These are phyloP conservation scores for Puccinia coronata DNA, from an alignment of 1,284 basidiomycete genomes.

Conservation along the genomic window DNA sequence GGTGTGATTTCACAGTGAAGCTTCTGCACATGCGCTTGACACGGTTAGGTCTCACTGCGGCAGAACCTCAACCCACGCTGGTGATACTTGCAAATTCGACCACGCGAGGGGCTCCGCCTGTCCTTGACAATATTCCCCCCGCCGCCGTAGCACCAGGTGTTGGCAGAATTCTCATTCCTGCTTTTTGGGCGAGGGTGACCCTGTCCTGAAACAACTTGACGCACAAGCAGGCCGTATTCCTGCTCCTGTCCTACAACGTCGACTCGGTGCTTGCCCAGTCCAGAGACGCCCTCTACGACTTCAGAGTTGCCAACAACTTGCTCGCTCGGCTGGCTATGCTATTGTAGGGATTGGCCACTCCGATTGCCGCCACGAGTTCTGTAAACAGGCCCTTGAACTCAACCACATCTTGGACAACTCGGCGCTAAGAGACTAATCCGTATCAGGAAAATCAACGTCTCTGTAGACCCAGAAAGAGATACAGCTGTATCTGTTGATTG, in stretches of 20 bases:
- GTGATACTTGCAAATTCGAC: too few species aligned
- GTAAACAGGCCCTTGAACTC: constrained; percentile 42
- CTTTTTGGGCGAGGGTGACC: too few species aligned
- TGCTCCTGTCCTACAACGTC: constrained; percentile 47
- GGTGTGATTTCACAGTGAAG: too few species aligned
- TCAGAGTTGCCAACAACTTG: constrained; percentile 37
- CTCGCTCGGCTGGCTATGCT: constrained; percentile 10
- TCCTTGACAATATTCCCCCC: too few species aligned
- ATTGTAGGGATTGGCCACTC: constrained; percentile 41
- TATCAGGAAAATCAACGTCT: constrained; percentile 29
- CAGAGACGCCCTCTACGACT: constrained; percentile 42
- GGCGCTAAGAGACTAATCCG: constrained; percentile 26
- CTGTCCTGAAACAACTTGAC: constrained; percentile 9
- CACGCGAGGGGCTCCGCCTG: too few species aligned
- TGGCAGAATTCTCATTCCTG: too few species aligned
- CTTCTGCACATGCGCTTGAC: too few species aligned
- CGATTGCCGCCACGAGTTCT: constrained; percentile 35
- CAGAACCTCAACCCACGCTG: too few species aligned
- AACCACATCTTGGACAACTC: constrained; percentile 18
- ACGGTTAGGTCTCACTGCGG: too few species aligned
- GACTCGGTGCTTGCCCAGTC: constrained; percentile 41
- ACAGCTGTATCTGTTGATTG: constrained; percentile 51
- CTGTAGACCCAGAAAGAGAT: constrained; percentile 45
- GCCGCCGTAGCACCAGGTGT: too few species aligned
- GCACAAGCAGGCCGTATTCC: constrained; percentile 16